Percentiles rank a stretch among this genome's conserved stretches.
Evolutionary conservation across 441 rosid genomes (phyloP).

Genomic region (Jatropha multifida): DNA sequence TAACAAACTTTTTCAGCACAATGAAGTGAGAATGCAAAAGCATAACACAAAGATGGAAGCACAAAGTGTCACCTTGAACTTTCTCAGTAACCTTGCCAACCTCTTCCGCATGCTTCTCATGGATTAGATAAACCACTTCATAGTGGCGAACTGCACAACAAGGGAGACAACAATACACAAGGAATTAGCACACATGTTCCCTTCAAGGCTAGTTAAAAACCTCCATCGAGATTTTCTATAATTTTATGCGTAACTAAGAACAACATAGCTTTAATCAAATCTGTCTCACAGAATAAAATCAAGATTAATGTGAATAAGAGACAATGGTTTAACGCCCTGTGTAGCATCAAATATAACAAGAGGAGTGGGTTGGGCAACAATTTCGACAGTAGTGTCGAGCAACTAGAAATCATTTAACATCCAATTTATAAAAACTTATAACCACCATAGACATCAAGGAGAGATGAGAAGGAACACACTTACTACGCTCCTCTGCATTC

Average conservation of each 20-base stretch:
- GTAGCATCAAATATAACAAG: no score
- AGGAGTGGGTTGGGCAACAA: neutral
- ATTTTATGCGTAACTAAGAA: neutral
- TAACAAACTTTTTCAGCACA: neutral
- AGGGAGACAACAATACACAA: neutral
- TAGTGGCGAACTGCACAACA: constrained; percentile 76
- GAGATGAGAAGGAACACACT: constrained; percentile 22
- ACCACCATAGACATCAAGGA: neutral
- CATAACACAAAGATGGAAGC: neutral
- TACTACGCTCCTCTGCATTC: constrained; percentile 59
- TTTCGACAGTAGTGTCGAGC: neutral
- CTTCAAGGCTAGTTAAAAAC: constrained; percentile 5
- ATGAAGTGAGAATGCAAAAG: neutral
- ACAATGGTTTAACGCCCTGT: no score
- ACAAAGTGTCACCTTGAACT: constrained; percentile 62
- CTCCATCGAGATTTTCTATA: neutral
- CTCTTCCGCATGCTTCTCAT: constrained; percentile 80
- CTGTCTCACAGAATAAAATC: neutral
- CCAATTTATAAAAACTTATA: neutral
- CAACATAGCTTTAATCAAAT: neutral
- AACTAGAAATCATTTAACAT: neutral
- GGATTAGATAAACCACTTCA: constrained; percentile 89
- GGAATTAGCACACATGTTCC: neutral
- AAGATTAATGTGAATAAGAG: neutral
- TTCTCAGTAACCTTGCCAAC: constrained; percentile 65